These are phyloP conservation scores for Colletotrichum tanaceti DNA, from an alignment of 2,329 filamentous ascomycete genomes.

Conservation along the genomic window DNA sequence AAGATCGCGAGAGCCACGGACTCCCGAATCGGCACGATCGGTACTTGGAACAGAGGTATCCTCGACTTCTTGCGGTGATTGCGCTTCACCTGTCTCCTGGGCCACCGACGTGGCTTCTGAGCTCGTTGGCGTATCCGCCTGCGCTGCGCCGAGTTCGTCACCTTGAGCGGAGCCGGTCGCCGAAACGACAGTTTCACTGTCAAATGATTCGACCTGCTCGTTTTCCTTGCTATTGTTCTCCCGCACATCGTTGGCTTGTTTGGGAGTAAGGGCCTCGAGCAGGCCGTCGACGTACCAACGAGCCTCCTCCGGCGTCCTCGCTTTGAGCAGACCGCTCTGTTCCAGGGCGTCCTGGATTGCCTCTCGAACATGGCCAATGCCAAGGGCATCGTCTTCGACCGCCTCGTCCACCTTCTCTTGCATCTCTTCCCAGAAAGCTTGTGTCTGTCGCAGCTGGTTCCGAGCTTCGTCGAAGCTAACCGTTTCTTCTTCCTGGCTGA, in stretches of 20 bases:
- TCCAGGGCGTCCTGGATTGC: constrained; percentile 66
- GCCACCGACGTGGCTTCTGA: not conserved
- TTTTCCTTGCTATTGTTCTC: constrained; percentile 52
- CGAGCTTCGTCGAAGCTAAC: constrained; percentile 38
- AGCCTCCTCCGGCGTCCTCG: constrained; percentile 58
- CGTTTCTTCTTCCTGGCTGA: constrained; percentile 36
- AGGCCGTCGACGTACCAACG: constrained; percentile 63
- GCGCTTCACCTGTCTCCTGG: constrained; percentile 1
- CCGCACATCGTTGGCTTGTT: constrained; percentile 33
- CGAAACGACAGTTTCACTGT: constrained; percentile 1
- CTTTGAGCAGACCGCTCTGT: constrained; percentile 63
- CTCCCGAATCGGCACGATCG: constrained; percentile 12
- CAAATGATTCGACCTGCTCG: not conserved
- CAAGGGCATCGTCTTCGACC: constrained; percentile 67
- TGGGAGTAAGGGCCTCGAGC: constrained; percentile 59
- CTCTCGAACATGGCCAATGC: constrained; percentile 63
- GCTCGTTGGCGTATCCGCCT: not conserved
- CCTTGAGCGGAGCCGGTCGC: not conserved
- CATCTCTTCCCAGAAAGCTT: constrained; percentile 65
- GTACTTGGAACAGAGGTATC: not conserved
- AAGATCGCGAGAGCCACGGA: constrained; percentile 30
- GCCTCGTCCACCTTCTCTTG: constrained; percentile 66
- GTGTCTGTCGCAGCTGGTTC: constrained; percentile 46
- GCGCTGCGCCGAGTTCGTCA: not conserved
- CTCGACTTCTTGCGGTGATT: constrained; percentile 9